These are phyloP conservation scores for Capronia coronata DNA, from an alignment of 2,329 filamentous ascomycete genomes.

Conservation along the genomic window DNA sequence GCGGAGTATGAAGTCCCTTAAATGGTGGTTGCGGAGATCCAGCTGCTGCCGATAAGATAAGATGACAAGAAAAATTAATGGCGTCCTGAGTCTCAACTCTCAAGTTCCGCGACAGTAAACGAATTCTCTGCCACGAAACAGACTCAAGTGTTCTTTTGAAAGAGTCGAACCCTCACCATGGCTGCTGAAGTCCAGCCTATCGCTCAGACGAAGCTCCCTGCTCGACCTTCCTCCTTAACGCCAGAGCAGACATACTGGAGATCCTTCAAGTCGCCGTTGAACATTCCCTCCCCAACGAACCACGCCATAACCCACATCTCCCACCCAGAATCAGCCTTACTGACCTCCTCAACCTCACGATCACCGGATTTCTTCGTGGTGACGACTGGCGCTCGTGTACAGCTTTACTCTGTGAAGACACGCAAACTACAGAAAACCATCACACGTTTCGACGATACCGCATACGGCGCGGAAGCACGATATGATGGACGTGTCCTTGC, in stretches of 20 bases:
- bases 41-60: not conserved
- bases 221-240: constrained; percentile 74
- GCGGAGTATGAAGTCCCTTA: too few relatives aligned
- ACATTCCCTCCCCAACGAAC: constrained; percentile 83
- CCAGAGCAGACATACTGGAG: constrained; percentile 96
- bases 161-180: constrained; percentile 47
- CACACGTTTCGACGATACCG: constrained; percentile 85
- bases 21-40: not conserved
- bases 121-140: not conserved
- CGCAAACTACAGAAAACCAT: constrained; percentile 91
- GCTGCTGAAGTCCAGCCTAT: constrained; percentile 78
- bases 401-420: constrained; percentile 88
- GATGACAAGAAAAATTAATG: constrained; percentile 5
- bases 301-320: constrained; percentile 88
- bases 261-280: constrained; percentile 84
- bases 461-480: constrained; percentile 80
- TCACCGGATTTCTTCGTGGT: constrained; percentile 66
- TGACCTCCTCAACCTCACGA: constrained; percentile 56
- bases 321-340: constrained; percentile 52
- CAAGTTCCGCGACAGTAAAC: not conserved
- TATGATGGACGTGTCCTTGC: constrained; percentile 83
- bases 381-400: constrained; percentile 87
- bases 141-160: too few relatives aligned
- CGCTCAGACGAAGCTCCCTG: constrained; percentile 72
- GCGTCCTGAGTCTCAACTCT: not conserved